These are phyloP conservation scores for Coemansia sp. DNA, from an alignment of 371 early-diverging fungal genomes.

Conservation along the genomic window DNA sequence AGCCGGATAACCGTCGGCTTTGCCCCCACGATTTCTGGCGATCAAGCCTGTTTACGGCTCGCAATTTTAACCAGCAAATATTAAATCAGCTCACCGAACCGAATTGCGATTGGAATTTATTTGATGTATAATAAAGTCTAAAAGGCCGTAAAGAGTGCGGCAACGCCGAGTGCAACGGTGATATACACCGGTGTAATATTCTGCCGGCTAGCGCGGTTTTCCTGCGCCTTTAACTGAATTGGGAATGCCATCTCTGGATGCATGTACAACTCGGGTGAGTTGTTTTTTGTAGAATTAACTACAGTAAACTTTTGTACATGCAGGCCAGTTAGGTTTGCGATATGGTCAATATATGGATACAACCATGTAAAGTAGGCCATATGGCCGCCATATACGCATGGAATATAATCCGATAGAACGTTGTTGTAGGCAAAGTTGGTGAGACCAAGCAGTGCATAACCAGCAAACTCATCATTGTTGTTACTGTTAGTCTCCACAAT, in stretches of 20 bases:
- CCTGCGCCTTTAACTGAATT: conserved; percentile 4
- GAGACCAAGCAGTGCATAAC: neutral
- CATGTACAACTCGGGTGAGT: conserved; percentile 6
- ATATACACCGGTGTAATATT: neutral
- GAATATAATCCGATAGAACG: neutral
- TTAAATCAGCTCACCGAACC: too few relatives aligned
- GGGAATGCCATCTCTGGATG: conserved; percentile 6
- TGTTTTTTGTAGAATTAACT: neutral
- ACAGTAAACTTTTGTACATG: conserved; percentile 10
- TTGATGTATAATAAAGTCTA: too few relatives aligned
- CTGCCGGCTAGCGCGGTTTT: neutral
- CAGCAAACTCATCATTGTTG: conserved; percentile 3
- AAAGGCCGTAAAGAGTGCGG: too few relatives aligned
- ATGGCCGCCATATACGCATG: neutral
- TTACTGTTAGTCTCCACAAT: neutral
- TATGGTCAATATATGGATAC: conserved; percentile 5
- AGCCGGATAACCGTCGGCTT: neutral
- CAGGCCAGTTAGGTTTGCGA: conserved; percentile 6
- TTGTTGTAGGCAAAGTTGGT: conserved; percentile 2
- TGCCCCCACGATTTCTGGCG: neutral
- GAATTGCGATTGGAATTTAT: too few relatives aligned
- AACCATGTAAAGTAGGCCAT: conserved; percentile 1
- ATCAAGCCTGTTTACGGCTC: neutral
- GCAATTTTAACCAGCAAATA: too few relatives aligned
- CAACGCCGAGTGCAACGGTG: neutral